Conservation (phyloP, 495 filamentous ascomycete species). For the Xylaria venustula region DNA sequence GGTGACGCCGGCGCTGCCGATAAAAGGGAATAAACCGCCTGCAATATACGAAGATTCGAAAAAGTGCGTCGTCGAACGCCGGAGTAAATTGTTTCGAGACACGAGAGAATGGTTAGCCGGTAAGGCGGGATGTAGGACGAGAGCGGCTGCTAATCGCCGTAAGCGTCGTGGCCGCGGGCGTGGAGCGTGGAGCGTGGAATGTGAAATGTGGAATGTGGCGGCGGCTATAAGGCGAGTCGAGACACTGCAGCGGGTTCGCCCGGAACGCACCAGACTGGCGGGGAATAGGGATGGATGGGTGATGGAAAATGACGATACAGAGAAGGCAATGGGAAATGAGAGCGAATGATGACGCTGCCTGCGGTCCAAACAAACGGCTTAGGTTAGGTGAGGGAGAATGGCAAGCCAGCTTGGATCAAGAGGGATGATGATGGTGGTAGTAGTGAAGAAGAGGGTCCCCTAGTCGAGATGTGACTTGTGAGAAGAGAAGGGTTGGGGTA, state of each 20-base stretch:
- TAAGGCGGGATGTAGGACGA: neutral
- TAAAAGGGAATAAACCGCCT: conserved; percentile 5
- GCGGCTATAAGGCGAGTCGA: conserved; percentile 9
- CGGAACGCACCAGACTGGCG: neutral
- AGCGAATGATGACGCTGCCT: conserved; percentile 2
- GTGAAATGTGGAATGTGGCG: conserved; percentile 8
- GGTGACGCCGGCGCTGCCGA: conserved; percentile 20
- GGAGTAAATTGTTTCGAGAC: conserved; percentile 1
- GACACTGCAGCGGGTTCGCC: neutral
- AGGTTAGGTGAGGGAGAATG: conserved; percentile 1
- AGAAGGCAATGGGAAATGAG: conserved; percentile 11
- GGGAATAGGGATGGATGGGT: neutral
- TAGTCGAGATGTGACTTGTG: neutral
- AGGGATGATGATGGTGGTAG: neutral
- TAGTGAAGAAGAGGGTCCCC: neutral
- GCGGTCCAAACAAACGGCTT: neutral
- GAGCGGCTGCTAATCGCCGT: neutral
- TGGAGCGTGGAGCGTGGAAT: neutral
- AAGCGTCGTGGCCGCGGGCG: neutral
- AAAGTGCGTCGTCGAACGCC: conserved; percentile 7
- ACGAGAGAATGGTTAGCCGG: neutral
- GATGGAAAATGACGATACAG: neutral
- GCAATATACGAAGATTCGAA: conserved; percentile 1
- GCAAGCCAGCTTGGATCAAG: neutral
- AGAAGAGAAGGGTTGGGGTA: neutral